Conservation (phyloP, 2,329 filamentous ascomycete genomes). For the Leptographium flavum region DNA sequence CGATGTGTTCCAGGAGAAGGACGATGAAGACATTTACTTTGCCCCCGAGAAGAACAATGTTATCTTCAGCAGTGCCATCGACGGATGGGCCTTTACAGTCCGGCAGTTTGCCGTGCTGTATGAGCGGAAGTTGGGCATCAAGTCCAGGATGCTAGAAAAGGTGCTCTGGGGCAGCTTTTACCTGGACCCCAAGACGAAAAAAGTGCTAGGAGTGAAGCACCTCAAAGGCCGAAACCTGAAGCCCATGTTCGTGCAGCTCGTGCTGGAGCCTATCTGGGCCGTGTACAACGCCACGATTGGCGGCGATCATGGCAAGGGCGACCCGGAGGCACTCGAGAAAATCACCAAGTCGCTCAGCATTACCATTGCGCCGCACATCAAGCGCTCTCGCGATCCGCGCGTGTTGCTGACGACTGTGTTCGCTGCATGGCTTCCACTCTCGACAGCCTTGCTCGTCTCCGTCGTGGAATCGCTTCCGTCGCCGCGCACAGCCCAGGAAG, state of each 20-base stretch:
- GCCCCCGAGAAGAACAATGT: constrained; percentile 97
- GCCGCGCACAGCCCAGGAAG: constrained; percentile 63
- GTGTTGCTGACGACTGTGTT: constrained; percentile 79
- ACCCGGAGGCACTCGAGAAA: constrained; percentile 73
- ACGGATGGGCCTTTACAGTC: constrained; percentile 98
- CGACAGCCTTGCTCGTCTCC: constrained; percentile 82
- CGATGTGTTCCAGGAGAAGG: constrained; percentile 69
- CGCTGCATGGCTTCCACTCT: constrained; percentile 78
- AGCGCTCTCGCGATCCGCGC: constrained; percentile 70
- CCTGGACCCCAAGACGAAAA: constrained; percentile 91
- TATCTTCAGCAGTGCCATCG: constrained; percentile 93
- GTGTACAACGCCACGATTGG: constrained; percentile 85
- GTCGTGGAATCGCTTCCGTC: constrained; percentile 88
- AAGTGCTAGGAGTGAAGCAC: constrained; percentile 80
- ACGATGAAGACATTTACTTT: constrained; percentile 96
- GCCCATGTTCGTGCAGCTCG: constrained; percentile 93
- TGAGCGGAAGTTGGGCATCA: constrained; percentile 94
- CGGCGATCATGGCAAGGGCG: constrained; percentile 68
- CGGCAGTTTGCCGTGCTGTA: constrained; percentile 87
- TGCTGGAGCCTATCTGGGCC: constrained; percentile 91
- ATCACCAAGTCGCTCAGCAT: constrained; percentile 86
- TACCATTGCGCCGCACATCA: constrained; percentile 68
- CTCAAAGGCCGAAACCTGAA: constrained; percentile 83
- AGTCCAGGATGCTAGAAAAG: constrained; percentile 74
- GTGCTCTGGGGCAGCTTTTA: constrained; percentile 96